Evolutionary conservation across 495 filamentous ascomycete species (phyloP), one percentile per base, ranked within the genome.

Genomic region (Penicillium turbatum): DNA sequence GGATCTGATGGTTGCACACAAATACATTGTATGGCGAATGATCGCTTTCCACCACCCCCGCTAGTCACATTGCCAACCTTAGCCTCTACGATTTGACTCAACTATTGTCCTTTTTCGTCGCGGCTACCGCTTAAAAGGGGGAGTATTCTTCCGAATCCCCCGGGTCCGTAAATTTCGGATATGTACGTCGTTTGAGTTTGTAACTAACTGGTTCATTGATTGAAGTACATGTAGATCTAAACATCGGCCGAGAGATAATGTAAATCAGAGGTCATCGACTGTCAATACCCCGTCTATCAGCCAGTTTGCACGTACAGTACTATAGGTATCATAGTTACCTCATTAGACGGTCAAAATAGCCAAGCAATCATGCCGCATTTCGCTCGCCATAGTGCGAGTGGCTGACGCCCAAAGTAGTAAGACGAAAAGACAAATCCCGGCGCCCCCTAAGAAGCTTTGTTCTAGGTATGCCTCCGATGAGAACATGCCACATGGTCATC

Each of bases 21-120:
- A 50, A 50, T 50, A 50, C 48, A 32, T 31, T 35, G 11, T 13
- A 21, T n/a, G 35, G 39, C 49, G 49, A 51, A 51, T 51, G 17
- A 51, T 36, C 38, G 38, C 21, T 13, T 17, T 29, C 10, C 30
- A 34, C 34, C n/a, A n/a, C 37, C 12, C 39, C 38, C 49, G 21
- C 49, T 51, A 43, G 49, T 51, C 10, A 6, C 15, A 15, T 43
- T 17, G 39, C 11, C 10, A 15, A 31, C 12, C 6, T 17, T 31
- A 27, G 1, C 30, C 24, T 32, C 9, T 11, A 34, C 24, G 48
- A 51, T 36, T 37, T 32, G n/a, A 19, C 24, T 36, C 17, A 36
- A 35, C 44, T 24, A 24, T 24, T 40, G 11, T 16, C 17, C 3
- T 40, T 9, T 49, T 5, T 39, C 27, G 24, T 32, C 36, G 26